These are phyloP conservation scores for Alternaria burnsii DNA, from an alignment of 2,329 filamentous ascomycete species.

Conservation along the genomic window DNA sequence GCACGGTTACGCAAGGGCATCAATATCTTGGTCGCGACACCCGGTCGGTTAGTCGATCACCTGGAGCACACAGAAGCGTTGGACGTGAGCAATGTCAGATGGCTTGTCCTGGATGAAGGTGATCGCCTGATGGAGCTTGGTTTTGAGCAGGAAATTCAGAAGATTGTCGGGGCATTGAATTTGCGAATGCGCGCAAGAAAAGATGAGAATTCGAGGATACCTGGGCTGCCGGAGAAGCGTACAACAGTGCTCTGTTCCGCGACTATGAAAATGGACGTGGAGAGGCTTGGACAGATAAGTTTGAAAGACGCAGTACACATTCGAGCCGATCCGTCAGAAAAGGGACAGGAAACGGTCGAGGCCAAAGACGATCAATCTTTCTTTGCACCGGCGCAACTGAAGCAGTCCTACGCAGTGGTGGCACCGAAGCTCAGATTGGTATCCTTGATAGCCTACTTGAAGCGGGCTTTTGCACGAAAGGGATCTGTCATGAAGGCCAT, in stretches of 20 bases:
- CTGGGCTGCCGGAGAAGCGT: slow-evolving; percentile 75
- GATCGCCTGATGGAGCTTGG: slow-evolving; percentile 98
- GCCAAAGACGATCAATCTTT: slow-evolving; percentile 65
- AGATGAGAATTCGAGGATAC: slow-evolving; percentile 67
- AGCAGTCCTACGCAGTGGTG: slow-evolving; percentile 87
- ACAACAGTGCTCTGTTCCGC: slow-evolving; percentile 94
- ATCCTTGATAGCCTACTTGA: slow-evolving; percentile 82
- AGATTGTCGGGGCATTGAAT: slow-evolving; percentile 82
- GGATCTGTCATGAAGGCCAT: slow-evolving; percentile 97
- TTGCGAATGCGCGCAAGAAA: slow-evolving; percentile 67
- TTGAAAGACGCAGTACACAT: slow-evolving; percentile 91
- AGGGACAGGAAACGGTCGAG: slow-evolving; percentile 57
- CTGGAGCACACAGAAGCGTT: slow-evolving; percentile 90
- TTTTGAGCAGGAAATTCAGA: slow-evolving; percentile 92
- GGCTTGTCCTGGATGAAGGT: slow-evolving; percentile 94
- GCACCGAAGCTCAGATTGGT: slow-evolving; percentile 92
- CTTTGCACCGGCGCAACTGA: slow-evolving; percentile 88
- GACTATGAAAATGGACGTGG: slow-evolving; percentile 97
- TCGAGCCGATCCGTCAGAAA: slow-evolving; percentile 69
- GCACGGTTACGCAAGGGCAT: slow-evolving; percentile 91
- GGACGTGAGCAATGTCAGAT: slow-evolving; percentile 86
- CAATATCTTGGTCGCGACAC: slow-evolving; percentile 95
- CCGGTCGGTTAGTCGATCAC: slow-evolving; percentile 89
- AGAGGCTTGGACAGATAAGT: slow-evolving; percentile 92
- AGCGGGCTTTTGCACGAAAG: slow-evolving; percentile 85